Evolutionary conservation across 1,284 basidiomycete genomes (phyloP).

Genomic region (Cryptococcus wingfieldii): DNA sequence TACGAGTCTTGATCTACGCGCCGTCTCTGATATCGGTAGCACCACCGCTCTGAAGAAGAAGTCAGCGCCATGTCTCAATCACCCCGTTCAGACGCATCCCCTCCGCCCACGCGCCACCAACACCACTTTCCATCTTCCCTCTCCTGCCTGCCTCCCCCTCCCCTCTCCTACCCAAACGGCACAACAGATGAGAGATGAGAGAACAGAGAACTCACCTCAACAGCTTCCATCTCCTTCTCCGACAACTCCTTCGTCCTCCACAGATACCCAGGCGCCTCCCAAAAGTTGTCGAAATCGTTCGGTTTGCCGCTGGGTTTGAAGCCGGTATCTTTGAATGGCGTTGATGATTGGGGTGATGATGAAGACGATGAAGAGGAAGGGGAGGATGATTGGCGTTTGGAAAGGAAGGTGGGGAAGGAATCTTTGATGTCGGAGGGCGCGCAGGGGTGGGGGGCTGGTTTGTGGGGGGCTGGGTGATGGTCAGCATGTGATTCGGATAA

Average conservation of each 20-base stretch:
- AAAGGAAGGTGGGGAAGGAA: slow-evolving; percentile 59
- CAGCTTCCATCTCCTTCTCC: slow-evolving; percentile 70
- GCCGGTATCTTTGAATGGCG: not conserved
- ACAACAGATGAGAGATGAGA: no score
- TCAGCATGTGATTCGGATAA: not conserved
- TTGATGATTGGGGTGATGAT: not conserved
- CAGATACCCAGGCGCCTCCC: slow-evolving; percentile 68
- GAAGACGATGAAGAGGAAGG: not conserved
- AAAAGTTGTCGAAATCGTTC: slow-evolving; percentile 61
- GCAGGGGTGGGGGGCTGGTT: slow-evolving; percentile 67
- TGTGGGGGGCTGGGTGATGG: slow-evolving; percentile 53
- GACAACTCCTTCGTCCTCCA: slow-evolving; percentile 63
- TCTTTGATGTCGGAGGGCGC: slow-evolving; percentile 67
- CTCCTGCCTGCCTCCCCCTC: not conserved
- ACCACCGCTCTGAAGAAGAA: no score
- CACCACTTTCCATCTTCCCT: not conserved
- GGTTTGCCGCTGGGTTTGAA: slow-evolving; percentile 29
- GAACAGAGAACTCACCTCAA: slow-evolving; percentile 73
- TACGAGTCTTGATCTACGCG: no score
- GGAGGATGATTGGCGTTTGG: slow-evolving; percentile 54
- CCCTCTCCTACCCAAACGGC: slow-evolving; percentile 7
- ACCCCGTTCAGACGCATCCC: no score
- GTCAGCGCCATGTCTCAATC: no score
- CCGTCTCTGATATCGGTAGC: no score
- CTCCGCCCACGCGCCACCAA: no score